Evolutionary conservation across 1,139 yeast species (phyloP), one percentile per base, ranked within the genome.

Genomic region (Saccharomyces hybrid): DNA sequence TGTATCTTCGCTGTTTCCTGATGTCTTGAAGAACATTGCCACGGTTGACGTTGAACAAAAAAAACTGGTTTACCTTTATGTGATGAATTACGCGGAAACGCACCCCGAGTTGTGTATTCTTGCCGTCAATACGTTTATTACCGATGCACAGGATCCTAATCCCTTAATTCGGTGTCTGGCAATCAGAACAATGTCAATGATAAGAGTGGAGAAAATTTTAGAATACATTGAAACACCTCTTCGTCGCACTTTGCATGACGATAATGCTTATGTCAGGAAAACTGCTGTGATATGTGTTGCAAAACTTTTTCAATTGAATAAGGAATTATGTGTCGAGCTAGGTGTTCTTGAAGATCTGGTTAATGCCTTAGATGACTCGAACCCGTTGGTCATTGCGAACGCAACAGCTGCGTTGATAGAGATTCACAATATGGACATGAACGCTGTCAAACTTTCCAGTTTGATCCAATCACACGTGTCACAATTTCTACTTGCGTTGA

Each of bases 261-360:
- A 90, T 64, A 91, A 91, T 68, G 99, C 99, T 1, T 95, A 95
- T 67, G 99, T 95, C 51, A 78, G 99, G 59, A 95, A 95, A 68
- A 95, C 99, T 0, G 99, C 99, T 0, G 98, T 96, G 9, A 87
- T 95, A 50, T 89, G 98, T 72, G 98, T 95, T 48, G 97, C 98
- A 50, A 95, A 95, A 72, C 75, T 95, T 65, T 95, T 87, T 70
- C 98, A 93, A 67, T 76, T 95, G 66, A 86, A 88, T 66, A 83
- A 93, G 13, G 81, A 81, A 54, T 77, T 88, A 71, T 89, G 97
- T 67, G 72, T 88, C 52, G 97, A 91, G 65, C 85, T 86, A 66
- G 98, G 97, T 5, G 93, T 93, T 61, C 71, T 93, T 59, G 84
- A 82, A 47, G 81, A 78, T 59, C 76, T 95, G 61, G 77, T 85